Base-by-base conservation (phyloP, 1,139 yeast genomes). In the Yamadazyma oceani region DNA sequence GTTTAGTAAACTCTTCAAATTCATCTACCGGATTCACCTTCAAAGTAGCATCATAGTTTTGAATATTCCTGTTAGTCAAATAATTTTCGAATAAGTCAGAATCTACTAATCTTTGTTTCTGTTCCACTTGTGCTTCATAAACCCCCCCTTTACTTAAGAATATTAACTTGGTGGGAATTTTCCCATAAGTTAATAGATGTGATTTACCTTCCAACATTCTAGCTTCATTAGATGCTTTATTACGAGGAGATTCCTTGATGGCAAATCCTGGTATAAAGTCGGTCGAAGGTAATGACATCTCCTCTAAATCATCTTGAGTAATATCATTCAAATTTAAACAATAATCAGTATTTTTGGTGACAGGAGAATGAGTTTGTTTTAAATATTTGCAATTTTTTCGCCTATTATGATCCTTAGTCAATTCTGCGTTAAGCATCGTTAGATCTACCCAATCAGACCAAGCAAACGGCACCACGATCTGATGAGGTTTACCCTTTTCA, bases 121-220 rank as follows among this genome's bases (percentile, higher is more conserved):
- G 38, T 32, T 55, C 58, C 14, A 57, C 41, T 35, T 55, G 57
- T 1, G 59, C 61, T 44, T 63, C 67, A 41, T 58, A 62, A 17
- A 62, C 62, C 5, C 75, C 75, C 10, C 44, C 39, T 23, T 48
- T 47, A 11, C 75, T 63, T 38, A 73, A 54, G 40, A 75, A 73
- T 12, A 73, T 51, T 12, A 75, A 45, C 37, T 65, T 63, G 22
- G 48, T 45, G 1, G 82, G 82, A 5, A 64, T 52, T 2, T 74
- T 71, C 1, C 76, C 74, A 37, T 51, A 50, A 2, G 75, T 56
- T 38, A 71, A 63, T 30, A 76, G 51, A 48, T 62, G 66, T 2
- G 78, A 63, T 49, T 70, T 73, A 0, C 78, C 64, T 51, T 60
- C 63, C 42, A 53, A 51, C 50, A 55, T 56, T 37, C 65, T 44